These are phyloP conservation scores for Saksenaea oblongispora DNA, from an alignment of 371 early-diverging fungal genomes.

Conservation along the genomic window DNA sequence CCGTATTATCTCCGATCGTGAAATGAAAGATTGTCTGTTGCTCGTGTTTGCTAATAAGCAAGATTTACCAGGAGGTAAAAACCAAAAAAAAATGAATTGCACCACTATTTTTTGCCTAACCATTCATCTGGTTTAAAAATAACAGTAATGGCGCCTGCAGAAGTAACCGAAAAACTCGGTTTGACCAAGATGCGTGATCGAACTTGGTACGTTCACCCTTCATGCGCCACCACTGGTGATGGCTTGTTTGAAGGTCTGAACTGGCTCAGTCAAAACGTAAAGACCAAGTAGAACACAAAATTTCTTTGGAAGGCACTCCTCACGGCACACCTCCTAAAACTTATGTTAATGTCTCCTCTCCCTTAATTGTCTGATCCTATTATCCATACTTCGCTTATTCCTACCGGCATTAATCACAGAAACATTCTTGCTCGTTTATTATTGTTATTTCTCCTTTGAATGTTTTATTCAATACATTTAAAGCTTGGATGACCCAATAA, in stretches of 20 bases:
- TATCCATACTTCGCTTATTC: too few species aligned
- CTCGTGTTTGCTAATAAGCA: slow-evolving; percentile 90
- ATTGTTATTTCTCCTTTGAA: too few species aligned
- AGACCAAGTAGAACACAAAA: slow-evolving; percentile 58
- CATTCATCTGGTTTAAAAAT: too few species aligned
- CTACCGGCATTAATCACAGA: too few species aligned
- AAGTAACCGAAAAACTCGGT: slow-evolving; percentile 80
- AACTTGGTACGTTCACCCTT: slow-evolving; percentile 85
- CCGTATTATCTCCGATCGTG: slow-evolving; percentile 79
- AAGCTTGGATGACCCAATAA: slow-evolving; percentile 19
- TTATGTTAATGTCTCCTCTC: too few species aligned
- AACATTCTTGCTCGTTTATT: too few species aligned
- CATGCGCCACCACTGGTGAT: slow-evolving; percentile 86
- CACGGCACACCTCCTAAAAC: too few species aligned
- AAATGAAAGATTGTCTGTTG: slow-evolving; percentile 81
- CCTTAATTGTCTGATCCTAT: too few species aligned
- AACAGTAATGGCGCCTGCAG: slow-evolving; percentile 81
- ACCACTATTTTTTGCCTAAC: too few species aligned
- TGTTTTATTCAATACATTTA: slow-evolving; percentile 2
- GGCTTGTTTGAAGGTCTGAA: slow-evolving; percentile 87
- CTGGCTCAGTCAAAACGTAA: slow-evolving; percentile 89
- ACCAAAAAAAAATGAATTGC: too few species aligned
- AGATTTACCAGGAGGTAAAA: slow-evolving; percentile 84
- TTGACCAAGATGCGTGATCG: slow-evolving; percentile 76
- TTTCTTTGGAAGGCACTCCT: too few species aligned